Evolutionary conservation across 2,329 filamentous ascomycete species (phyloP).

Genomic region (Eutypa lata): DNA sequence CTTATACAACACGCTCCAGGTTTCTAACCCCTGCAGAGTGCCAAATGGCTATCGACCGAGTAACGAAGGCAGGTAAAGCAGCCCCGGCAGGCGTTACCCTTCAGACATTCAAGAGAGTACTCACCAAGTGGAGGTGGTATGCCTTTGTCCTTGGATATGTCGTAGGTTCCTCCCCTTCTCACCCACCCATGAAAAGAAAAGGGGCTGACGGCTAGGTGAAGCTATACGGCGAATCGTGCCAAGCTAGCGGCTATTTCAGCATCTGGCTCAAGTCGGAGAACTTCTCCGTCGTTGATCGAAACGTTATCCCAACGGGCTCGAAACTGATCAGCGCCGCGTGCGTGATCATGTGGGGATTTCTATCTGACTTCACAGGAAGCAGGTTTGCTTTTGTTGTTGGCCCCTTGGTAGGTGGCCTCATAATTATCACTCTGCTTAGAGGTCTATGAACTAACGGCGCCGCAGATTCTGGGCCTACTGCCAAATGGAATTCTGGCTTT

Average conservation of each 20-base stretch:
- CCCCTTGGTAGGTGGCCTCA: slow-evolving; percentile 4
- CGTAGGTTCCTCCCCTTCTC: slow-evolving; percentile 14
- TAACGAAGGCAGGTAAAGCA: too few relatives aligned
- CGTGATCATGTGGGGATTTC: slow-evolving; percentile 6
- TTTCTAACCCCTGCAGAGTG: too few relatives aligned
- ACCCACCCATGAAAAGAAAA: too few relatives aligned
- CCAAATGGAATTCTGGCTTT: slow-evolving; percentile 2
- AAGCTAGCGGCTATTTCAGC: slow-evolving; percentile 19
- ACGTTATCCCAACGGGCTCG: slow-evolving; percentile 13
- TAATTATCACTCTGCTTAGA: neutral
- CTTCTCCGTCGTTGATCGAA: slow-evolving; percentile 11
- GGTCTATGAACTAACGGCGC: neutral
- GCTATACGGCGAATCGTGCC: slow-evolving; percentile 27
- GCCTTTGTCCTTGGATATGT: too few relatives aligned
- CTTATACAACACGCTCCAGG: too few relatives aligned
- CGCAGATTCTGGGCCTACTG: too few relatives aligned
- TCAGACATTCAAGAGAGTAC: too few relatives aligned
- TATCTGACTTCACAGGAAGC: slow-evolving; percentile 7
- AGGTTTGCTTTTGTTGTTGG: slow-evolving; percentile 7
- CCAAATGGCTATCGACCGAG: too few relatives aligned
- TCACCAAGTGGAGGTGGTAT: too few relatives aligned
- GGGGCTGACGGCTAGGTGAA: neutral
- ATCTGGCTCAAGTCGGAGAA: slow-evolving; percentile 16
- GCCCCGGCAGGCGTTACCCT: too few relatives aligned
- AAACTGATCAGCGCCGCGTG: slow-evolving; percentile 7